Percentiles rank a stretch among this genome's conserved stretches.
These are phyloP conservation scores for Glycine latifolia DNA, from an alignment of 306 rosid species.

Conservation along the genomic window DNA sequence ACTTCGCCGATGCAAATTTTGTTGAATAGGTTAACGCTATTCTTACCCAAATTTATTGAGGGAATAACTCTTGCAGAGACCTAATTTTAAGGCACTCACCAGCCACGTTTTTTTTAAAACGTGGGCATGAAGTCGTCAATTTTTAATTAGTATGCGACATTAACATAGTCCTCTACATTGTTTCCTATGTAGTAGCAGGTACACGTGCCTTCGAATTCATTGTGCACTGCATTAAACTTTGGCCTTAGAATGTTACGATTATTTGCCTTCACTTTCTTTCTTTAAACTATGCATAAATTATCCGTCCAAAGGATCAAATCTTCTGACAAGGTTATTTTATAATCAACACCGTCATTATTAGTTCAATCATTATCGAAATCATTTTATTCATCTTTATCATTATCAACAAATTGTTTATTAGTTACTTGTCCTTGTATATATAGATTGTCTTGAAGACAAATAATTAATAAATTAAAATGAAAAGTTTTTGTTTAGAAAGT, in stretches of 20 bases:
- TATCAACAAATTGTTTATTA: conserved; percentile 28
- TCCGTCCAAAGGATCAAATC: conserved; percentile 49
- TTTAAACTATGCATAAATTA: conserved; percentile 27
- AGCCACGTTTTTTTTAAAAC: not conserved
- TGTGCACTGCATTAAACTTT: not conserved
- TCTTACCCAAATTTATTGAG: no score
- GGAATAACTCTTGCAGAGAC: no score
- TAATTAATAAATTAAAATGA: not conserved
- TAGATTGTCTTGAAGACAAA: conserved; percentile 1
- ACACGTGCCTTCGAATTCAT: conserved; percentile 3
- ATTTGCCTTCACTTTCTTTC: conserved; percentile 22
- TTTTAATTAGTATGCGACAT: conserved; percentile 4
- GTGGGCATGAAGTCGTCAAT: not conserved
- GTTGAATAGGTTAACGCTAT: no score
- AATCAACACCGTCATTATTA: conserved; percentile 47
- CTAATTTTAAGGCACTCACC: not conserved
- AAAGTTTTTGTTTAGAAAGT: not conserved
- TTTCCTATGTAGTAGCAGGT: not conserved
- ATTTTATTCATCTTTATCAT: conserved; percentile 47
- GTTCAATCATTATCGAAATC: conserved; percentile 51
- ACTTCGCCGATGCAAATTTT: no score
- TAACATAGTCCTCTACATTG: not conserved
- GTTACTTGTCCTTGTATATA: conserved; percentile 25
- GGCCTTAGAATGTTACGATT: not conserved
- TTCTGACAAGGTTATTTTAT: conserved; percentile 46